These are phyloP conservation scores for Nitzschia inconspicua DNA, from an alignment of 108 stramenopile genomes.

Conservation along the genomic window DNA sequence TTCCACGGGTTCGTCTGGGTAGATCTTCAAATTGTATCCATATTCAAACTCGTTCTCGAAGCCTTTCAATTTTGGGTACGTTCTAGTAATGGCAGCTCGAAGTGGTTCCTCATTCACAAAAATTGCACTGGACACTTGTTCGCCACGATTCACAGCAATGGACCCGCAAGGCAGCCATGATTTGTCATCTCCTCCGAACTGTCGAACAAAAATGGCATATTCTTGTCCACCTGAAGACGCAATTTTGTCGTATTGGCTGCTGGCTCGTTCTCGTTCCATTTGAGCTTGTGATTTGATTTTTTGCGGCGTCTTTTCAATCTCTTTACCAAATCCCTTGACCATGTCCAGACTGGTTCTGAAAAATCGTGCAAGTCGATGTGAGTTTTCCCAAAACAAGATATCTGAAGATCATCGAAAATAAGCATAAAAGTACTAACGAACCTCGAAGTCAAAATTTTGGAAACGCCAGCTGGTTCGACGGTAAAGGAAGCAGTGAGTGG, in stretches of 20 bases:
- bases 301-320: slow-evolving; percentile 39
- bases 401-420: too few species aligned
- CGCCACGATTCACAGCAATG: slow-evolving; percentile 76
- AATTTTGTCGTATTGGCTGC: slow-evolving; percentile 77
- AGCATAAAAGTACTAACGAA: too few species aligned
- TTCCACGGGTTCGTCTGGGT: slow-evolving; percentile 85
- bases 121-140: slow-evolving; percentile 79
- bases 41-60: slow-evolving; percentile 80
- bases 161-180: slow-evolving; percentile 80
- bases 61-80: slow-evolving; percentile 68
- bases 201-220: slow-evolving; percentile 79
- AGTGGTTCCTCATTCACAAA: slow-evolving; percentile 73
- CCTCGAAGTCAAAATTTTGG: too few species aligned
- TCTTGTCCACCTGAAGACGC: slow-evolving; percentile 79
- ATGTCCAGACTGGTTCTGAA: too few species aligned
- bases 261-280: slow-evolving; percentile 58
- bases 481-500: too few species aligned
- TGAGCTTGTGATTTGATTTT: slow-evolving; percentile 62
- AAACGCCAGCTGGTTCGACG: too few species aligned
- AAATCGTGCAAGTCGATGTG: too few species aligned
- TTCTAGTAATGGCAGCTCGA: slow-evolving; percentile 57
- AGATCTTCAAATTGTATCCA: slow-evolving; percentile 85
- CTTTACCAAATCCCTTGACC: slow-evolving; percentile 64
- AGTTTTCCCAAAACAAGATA: too few species aligned
- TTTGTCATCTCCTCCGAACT: slow-evolving; percentile 76